Evolutionary conservation across 1,139 yeast species (phyloP).

Genomic region (Magnusiomyces suaveolens): DNA sequence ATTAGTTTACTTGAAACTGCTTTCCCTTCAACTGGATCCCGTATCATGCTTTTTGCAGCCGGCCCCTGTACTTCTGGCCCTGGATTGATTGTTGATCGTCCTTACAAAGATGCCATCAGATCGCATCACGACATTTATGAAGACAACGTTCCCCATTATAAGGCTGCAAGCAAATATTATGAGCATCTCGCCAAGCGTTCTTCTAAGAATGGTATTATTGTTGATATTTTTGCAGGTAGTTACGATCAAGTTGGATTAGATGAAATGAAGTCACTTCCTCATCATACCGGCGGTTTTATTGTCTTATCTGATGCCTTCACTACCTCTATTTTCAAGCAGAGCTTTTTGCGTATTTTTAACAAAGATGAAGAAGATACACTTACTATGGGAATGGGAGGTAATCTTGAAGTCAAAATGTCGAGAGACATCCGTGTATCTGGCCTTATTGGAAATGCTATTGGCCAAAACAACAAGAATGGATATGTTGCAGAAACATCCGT

Average conservation of each 20-base stretch:
- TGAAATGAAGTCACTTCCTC: conserved; percentile 86
- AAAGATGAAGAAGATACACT: conserved; percentile 75
- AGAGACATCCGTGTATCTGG: conserved; percentile 87
- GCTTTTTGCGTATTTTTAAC: conserved; percentile 75
- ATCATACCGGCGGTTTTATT: conserved; percentile 88
- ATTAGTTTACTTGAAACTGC: conserved; percentile 42
- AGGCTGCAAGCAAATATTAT: conserved; percentile 81
- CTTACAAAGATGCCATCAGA: conserved; percentile 83
- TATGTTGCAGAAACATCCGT: conserved; percentile 87
- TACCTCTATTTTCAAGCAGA: conserved; percentile 91
- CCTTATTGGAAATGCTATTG: conserved; percentile 84
- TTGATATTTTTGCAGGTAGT: conserved; percentile 94
- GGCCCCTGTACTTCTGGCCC: conserved; percentile 90
- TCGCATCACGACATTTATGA: conserved; percentile 88
- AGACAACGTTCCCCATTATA: conserved; percentile 52
- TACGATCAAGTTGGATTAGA: conserved; percentile 96
- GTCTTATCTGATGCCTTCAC: conserved; percentile 91
- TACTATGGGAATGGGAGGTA: conserved; percentile 53
- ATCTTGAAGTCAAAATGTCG: conserved; percentile 79
- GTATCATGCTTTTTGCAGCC: conserved; percentile 53
- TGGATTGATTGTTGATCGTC: conserved; percentile 77
- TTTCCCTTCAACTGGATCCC: conserved; percentile 46
- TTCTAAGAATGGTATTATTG: conserved; percentile 70
- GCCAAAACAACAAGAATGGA: conserved; percentile 42
- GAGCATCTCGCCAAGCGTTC: conserved; percentile 68